Conservation (phyloP, 768 basidiomycete genomes). For the Serendipita sp. region DNA sequence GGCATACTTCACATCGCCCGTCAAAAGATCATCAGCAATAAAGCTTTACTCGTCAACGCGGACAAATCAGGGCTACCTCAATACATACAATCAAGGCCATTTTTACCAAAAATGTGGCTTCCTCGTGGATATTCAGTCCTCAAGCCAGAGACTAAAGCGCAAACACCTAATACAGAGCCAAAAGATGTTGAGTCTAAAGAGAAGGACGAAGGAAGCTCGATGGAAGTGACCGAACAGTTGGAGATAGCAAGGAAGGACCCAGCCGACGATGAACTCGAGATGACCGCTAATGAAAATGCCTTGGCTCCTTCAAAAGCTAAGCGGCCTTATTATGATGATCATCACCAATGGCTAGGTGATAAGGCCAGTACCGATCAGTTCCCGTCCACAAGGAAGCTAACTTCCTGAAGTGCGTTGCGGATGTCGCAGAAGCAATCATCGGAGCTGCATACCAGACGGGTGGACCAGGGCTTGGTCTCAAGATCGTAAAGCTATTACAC, state of each 20-base stretch:
- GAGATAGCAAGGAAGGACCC: neutral
- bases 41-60: constrained; percentile 39
- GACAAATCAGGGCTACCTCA: constrained; percentile 44
- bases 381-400: constrained; percentile 7
- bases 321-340: constrained; percentile 28
- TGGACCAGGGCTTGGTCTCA: constrained; percentile 50
- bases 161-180: no score
- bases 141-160: neutral
- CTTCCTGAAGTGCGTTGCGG: constrained; percentile 49
- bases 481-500: constrained; percentile 45
- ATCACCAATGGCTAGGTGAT: constrained; percentile 51
- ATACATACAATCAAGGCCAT: constrained; percentile 59
- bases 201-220: no score
- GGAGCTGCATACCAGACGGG: constrained; percentile 68
- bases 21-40: constrained; percentile 61
- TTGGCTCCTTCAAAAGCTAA: constrained; percentile 15
- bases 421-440: constrained; percentile 72
- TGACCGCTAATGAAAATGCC: neutral
- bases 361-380: constrained; percentile 35
- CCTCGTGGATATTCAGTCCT: constrained; percentile 22
- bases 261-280: neutral
- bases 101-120: constrained; percentile 49
- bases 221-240: no score
- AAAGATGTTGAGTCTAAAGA: no score
- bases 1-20: constrained; percentile 51